phyloP scores from a whole-genome alignment of 345 rosid genomes.

The Populus euphratica region DNA sequence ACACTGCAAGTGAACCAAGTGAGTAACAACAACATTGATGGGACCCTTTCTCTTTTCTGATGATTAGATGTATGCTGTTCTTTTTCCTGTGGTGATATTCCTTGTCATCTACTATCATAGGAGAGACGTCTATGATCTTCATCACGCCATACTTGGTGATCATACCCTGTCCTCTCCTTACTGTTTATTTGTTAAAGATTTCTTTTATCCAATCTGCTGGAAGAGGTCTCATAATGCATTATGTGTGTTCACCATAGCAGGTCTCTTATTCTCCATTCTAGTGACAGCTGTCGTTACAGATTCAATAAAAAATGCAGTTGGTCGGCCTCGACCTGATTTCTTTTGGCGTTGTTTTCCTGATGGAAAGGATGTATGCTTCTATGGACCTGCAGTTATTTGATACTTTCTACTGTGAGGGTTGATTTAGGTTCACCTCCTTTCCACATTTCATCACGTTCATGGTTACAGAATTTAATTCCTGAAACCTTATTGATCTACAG shows the following conservation, averaged over 20 bases:
- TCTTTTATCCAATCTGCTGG: background rate
- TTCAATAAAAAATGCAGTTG: slow-evolving; percentile 74
- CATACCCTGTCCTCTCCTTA: background rate
- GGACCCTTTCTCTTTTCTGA: slow-evolving; percentile 5
- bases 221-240: background rate
- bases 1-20: background rate
- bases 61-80: slow-evolving; percentile 50
- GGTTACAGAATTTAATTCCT: background rate
- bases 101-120: slow-evolving; percentile 47
- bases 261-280: slow-evolving; percentile 64
- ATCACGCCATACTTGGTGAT: slow-evolving; percentile 76
- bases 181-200: slow-evolving; percentile 4
- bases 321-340: slow-evolving; percentile 92
- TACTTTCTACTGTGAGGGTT: slow-evolving; percentile 1
- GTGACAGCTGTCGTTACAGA: slow-evolving; percentile 74
- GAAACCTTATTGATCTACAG: slow-evolving; percentile 25
- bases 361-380: slow-evolving; percentile 67
- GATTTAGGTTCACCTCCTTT: background rate
- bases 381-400: slow-evolving; percentile 6
- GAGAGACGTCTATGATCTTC: slow-evolving; percentile 88
- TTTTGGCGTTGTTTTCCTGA: slow-evolving; percentile 97
- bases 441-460: background rate
- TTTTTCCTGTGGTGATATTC: slow-evolving; percentile 66
- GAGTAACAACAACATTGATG: slow-evolving; percentile 5
- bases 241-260: slow-evolving; percentile 34